Evolutionary conservation across 192 early-diverging fungal genomes (phyloP), one percentile per base, ranked within the genome.

Genomic region (Coemansia umbellata): DNA sequence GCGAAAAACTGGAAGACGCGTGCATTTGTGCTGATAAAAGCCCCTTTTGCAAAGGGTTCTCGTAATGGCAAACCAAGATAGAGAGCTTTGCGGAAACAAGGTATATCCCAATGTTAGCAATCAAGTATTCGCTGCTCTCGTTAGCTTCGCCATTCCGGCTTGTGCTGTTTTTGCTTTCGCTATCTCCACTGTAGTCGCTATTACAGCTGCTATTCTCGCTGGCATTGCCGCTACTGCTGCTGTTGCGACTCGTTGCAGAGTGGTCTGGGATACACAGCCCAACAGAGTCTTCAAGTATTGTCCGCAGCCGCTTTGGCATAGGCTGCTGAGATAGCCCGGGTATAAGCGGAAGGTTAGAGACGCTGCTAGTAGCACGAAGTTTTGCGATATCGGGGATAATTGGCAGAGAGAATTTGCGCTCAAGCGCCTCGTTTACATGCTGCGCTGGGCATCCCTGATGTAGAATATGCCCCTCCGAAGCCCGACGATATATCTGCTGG

Each of bases 381-480:
- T 62, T 66, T 22, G 59, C 53, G 35, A 69, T 70, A 27, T 77
- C 63, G 7, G 74, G 68, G 31, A 77, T 66, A 22, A 31, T 70
- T 13, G 74, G 74, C 17, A 77, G 57, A 41, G 74, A 77, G 32
- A 77, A 53, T 36, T 77, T 77, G 47, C 74, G 74, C 31, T 77
- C 74, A 8, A 68, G 8, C 31, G 72, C 37, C 43, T 75, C 72
- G 24, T 70, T 67, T 10, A 62, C 42, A 37, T 63, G 58, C 41
- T 60, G 57, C 5, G 62, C 40, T 9, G 58, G 43, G 19, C 50
- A 55, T 26, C 47, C 53, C n/a, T 54, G 51, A 15, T 55, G 67
- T 36, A 59, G 44, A 18, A 77, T 77, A n/a, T 77, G 66, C 18
- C 67, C 66, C 40, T 77, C 74, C 7, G 74, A 77, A 5, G 74